A percentile compares a stretch with the other conserved stretches of the same genome.
Evolutionary conservation across 2,329 filamentous ascomycete genomes (phyloP).

Genomic region (Talaromyces funiculosus): DNA sequence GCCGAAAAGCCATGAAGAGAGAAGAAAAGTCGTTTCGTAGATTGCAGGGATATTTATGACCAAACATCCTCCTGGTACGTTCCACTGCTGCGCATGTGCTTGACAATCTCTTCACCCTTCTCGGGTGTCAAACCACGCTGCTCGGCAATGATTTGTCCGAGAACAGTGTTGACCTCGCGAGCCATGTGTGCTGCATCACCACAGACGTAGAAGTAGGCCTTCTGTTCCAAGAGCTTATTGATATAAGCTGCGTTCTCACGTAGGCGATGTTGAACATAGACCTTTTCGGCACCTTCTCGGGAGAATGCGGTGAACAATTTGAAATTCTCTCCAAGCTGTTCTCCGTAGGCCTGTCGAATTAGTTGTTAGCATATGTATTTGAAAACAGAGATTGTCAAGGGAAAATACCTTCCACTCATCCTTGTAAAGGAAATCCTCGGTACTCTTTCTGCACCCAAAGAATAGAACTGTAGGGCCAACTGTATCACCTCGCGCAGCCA

Average conservation of each 20-base stretch:
- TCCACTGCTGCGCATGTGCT: constrained; percentile 89
- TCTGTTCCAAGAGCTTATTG: constrained; percentile 76
- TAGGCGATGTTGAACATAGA: constrained; percentile 93
- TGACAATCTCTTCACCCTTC: constrained; percentile 94
- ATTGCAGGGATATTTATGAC: constrained; percentile 43
- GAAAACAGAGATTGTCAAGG: background rate
- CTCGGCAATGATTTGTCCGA: constrained; percentile 79
- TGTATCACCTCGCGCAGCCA: constrained; percentile 70
- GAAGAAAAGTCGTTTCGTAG: constrained; percentile 14
- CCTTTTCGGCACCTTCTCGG: constrained; percentile 78
- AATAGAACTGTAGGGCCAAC: constrained; percentile 88
- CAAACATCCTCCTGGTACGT: constrained; percentile 86
- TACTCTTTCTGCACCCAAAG: constrained; percentile 82
- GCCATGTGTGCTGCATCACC: constrained; percentile 98
- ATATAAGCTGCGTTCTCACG: constrained; percentile 77
- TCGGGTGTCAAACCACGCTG: constrained; percentile 74
- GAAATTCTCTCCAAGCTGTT: constrained; percentile 79
- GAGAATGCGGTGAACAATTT: constrained; percentile 92
- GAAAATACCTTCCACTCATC: constrained; percentile 77
- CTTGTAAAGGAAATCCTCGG: constrained; percentile 90
- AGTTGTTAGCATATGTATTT: constrained; percentile 22
- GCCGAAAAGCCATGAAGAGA: background rate
- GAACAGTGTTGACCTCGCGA: constrained; percentile 80
- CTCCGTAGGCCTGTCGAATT: constrained; percentile 65
- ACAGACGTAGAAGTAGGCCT: constrained; percentile 95